These are phyloP conservation scores for Prunus armeniaca DNA, from an alignment of 306 rosid genomes.

Conservation along the genomic window DNA sequence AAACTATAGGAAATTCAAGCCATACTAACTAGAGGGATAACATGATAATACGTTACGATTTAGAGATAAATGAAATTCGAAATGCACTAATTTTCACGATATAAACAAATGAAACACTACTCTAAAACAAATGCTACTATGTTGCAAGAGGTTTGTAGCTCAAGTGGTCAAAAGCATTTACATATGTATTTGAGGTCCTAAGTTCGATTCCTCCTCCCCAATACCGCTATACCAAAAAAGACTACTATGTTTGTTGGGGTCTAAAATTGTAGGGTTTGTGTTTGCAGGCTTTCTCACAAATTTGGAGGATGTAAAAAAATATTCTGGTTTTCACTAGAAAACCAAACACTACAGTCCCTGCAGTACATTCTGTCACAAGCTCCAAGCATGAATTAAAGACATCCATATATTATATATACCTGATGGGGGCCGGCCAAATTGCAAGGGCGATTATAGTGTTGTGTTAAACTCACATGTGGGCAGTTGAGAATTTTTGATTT, in stretches of 20 bases:
- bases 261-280: not conserved
- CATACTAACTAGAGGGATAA: too few relatives aligned
- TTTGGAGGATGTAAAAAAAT: not conserved
- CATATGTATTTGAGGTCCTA: too few relatives aligned
- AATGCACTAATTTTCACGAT: not conserved
- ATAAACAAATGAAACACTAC: too few relatives aligned
- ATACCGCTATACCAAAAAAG: too few relatives aligned
- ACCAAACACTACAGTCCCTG: not conserved
- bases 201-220: too few relatives aligned
- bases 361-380: not conserved
- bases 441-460: not conserved
- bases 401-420: not conserved
- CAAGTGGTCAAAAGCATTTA: too few relatives aligned
- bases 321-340: not conserved
- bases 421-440: not conserved
- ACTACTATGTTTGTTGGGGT: not conserved
- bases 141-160: too few relatives aligned
- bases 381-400: constrained; percentile 3
- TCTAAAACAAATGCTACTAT: too few relatives aligned
- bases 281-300: too few relatives aligned
- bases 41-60: too few relatives aligned
- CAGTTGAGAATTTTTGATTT: not conserved
- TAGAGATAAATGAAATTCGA: too few relatives aligned
- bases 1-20: not conserved
- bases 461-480: constrained; percentile 1